Percentiles rank a stretch among this genome's conserved stretches.
Conservation (phyloP, 148 eudicot genomes). For the Amaranthus hypochondriacus region DNA sequence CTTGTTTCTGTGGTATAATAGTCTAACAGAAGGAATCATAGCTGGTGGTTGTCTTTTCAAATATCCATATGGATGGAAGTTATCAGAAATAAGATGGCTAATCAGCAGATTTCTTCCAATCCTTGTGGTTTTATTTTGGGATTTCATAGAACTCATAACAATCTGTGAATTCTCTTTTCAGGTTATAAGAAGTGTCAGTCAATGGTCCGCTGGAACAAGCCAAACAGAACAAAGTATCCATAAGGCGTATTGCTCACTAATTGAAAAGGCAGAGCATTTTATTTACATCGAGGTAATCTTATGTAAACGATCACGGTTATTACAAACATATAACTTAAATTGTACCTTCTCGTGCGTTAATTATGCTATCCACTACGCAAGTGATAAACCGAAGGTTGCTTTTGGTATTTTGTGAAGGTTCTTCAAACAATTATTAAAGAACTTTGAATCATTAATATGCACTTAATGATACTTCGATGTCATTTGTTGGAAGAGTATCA, state of each 20-base stretch:
- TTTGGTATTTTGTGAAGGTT: not conserved
- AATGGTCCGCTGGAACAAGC: constrained; percentile 99
- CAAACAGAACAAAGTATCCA: constrained; percentile 96
- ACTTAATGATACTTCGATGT: not conserved
- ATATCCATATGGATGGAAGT: not conserved
- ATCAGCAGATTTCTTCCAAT: not conserved
- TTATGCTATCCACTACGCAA: not conserved
- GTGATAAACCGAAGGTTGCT: not conserved
- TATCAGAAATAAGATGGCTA: not conserved
- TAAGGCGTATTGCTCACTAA: constrained; percentile 88
- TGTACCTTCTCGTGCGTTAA: not conserved
- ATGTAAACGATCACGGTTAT: not conserved
- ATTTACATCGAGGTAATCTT: constrained; percentile 79
- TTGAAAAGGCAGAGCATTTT: constrained; percentile 89
- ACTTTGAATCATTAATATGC: no score
- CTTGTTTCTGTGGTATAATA: no score
- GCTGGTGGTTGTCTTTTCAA: no score
- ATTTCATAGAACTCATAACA: not conserved
- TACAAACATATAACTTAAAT: not conserved
- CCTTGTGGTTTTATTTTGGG: not conserved
- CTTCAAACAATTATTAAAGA: not conserved
- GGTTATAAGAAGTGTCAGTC: constrained; percentile 94
- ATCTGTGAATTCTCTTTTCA: constrained; percentile 29
- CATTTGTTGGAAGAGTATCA: not conserved
- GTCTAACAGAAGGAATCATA: no score